Conservation (phyloP, 2,329 filamentous ascomycete genomes). For the Penicillium occitanis region DNA sequence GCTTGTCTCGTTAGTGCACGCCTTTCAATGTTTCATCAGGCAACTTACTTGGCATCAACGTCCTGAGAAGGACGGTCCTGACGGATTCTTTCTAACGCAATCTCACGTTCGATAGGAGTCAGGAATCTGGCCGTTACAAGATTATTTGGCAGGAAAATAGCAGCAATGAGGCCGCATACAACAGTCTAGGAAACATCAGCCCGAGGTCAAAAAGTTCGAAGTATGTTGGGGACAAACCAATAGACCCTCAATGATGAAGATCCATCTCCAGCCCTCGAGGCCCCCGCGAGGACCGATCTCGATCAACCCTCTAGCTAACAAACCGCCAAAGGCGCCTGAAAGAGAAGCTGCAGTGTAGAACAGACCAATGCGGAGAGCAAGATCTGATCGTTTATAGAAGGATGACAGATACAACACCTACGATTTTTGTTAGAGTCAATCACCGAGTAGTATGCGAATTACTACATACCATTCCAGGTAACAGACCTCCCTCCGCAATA, state of each 20-base stretch:
- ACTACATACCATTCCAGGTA: conserved; percentile 60
- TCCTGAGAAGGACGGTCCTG: conserved; percentile 35
- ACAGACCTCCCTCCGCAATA: conserved; percentile 62
- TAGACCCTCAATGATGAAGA: conserved; percentile 60
- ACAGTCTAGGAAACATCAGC: conserved; percentile 49
- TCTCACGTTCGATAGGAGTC: conserved; percentile 52
- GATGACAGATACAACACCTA: conserved; percentile 64
- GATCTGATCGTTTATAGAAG: conserved; percentile 60
- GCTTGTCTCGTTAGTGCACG: conserved; percentile 11
- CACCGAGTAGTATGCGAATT: too few species aligned
- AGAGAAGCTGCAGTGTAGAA: conserved; percentile 68
- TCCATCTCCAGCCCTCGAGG: conserved; percentile 61
- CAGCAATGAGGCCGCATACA: conserved; percentile 53
- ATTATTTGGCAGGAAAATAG: conserved; percentile 57
- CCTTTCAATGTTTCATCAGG: neutral
- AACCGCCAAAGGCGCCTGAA: conserved; percentile 63
- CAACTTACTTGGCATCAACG: conserved; percentile 27
- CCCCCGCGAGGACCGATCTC: conserved; percentile 58
- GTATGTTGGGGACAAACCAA: conserved; percentile 26
- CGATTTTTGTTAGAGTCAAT: neutral
- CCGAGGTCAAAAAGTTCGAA: neutral
- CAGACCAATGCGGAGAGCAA: conserved; percentile 63
- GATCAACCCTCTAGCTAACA: conserved; percentile 61
- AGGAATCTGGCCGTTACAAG: conserved; percentile 57
- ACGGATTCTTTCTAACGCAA: conserved; percentile 49